A percentile compares a stretch with the other conserved stretches of the same genome.
These are phyloP conservation scores for Actinomucor elegans DNA, from an alignment of 371 early-diverging fungal species.

Conservation along the genomic window DNA sequence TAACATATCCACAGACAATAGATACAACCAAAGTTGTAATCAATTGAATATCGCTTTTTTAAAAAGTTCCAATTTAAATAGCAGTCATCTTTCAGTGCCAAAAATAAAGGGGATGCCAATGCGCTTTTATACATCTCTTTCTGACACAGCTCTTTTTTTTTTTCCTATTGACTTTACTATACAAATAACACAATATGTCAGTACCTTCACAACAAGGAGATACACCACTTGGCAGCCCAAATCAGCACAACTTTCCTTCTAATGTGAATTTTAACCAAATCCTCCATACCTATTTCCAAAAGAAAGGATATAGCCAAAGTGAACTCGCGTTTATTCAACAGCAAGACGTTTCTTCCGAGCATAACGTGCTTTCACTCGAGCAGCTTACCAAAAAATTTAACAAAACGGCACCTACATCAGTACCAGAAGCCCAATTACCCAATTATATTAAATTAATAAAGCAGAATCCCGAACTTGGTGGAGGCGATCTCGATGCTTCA, in stretches of 20 bases:
- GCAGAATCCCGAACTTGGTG: conserved; percentile 66
- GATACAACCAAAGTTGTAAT: too few relatives aligned
- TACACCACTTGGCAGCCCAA: conserved; percentile 4
- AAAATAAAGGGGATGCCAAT: too few relatives aligned
- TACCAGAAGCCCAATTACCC: conserved; percentile 34
- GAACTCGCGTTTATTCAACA: conserved; percentile 35
- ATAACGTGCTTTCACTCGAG: conserved; percentile 29
- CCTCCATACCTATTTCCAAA: conserved; percentile 38
- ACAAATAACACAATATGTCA: conserved; percentile 7
- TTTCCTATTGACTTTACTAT: not conserved
- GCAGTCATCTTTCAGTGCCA: too few relatives aligned
- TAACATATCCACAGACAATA: too few relatives aligned
- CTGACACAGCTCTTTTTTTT: not conserved
- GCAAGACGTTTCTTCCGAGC: conserved; percentile 14
- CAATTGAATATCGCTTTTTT: too few relatives aligned
- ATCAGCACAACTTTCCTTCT: conserved; percentile 19
- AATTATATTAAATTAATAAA: conserved; percentile 62
- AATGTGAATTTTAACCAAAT: conserved; percentile 36
- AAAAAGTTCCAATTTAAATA: too few relatives aligned
- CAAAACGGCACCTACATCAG: not conserved
- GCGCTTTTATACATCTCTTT: not conserved
- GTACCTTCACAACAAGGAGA: conserved; percentile 18
- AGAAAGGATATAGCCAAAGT: conserved; percentile 36
- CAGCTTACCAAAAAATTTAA: conserved; percentile 28
- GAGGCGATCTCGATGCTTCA: conserved; percentile 72